Percentiles rank a stretch among this genome's conserved stretches.
These are phyloP conservation scores for Perkinsela sp. DNA, from an alignment of 208 protist species.

Conservation along the genomic window DNA sequence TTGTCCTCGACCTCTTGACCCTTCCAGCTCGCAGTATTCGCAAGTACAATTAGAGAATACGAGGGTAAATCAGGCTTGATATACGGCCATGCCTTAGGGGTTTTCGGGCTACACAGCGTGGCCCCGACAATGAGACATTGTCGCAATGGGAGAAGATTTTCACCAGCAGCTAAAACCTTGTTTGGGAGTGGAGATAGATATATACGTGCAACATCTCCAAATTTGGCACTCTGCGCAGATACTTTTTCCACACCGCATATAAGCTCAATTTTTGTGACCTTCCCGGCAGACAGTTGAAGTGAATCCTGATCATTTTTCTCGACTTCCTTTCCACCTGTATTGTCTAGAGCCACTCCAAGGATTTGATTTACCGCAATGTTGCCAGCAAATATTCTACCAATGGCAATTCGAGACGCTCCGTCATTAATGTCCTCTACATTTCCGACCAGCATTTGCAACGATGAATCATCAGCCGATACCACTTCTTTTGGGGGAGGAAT, in stretches of 20 bases:
- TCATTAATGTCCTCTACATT: slow-evolving; percentile 57
- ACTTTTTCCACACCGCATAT: slow-evolving; percentile 47
- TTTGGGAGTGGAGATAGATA: slow-evolving; percentile 36
- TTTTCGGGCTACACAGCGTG: slow-evolving; percentile 32
- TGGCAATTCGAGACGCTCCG: slow-evolving; percentile 43
- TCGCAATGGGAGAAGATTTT: slow-evolving; percentile 17
- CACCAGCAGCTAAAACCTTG: slow-evolving; percentile 12
- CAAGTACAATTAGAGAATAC: slow-evolving; percentile 60
- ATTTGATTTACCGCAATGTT: slow-evolving; percentile 43
- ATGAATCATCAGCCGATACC: slow-evolving; percentile 6
- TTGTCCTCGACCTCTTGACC: slow-evolving; percentile 47
- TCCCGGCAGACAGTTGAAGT: not conserved
- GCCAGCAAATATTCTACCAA: slow-evolving; percentile 68
- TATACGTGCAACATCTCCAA: slow-evolving; percentile 51
- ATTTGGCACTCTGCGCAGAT: slow-evolving; percentile 18
- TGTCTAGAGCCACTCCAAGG: slow-evolving; percentile 46
- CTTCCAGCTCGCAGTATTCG: slow-evolving; percentile 59
- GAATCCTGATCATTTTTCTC: slow-evolving; percentile 13
- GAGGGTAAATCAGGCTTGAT: slow-evolving; percentile 75
- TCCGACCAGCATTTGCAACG: slow-evolving; percentile 76
- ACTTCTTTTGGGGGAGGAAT: slow-evolving; percentile 25
- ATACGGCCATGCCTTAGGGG: slow-evolving; percentile 37
- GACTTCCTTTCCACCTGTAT: slow-evolving; percentile 38
- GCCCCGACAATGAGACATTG: slow-evolving; percentile 17
- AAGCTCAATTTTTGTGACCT: slow-evolving; percentile 18